phyloP scores from a whole-genome alignment of 78 protist species.

The Dictyostelium discoideum region DNA sequence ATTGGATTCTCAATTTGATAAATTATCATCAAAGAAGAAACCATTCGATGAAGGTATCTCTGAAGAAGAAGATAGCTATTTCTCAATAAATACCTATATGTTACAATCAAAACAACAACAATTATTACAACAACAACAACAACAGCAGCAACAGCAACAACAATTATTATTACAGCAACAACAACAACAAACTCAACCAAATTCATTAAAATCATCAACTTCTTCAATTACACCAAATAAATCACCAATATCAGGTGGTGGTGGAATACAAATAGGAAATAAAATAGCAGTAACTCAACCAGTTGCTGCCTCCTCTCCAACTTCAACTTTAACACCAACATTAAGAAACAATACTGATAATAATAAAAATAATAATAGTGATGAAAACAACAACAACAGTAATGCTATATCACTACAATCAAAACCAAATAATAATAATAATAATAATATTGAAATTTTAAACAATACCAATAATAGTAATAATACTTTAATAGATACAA shows the following conservation, averaged over 20 bases:
- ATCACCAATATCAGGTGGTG: neutral
- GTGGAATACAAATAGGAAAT: neutral
- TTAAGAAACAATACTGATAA: neutral
- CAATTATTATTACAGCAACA: neutral
- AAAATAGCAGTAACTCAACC: neutral
- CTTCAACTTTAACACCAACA: neutral
- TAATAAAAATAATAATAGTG: neutral
- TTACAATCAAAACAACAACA: neutral
- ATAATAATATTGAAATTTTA: neutral
- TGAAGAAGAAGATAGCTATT: conserved; percentile 69
- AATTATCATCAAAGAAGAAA: conserved; percentile 11
- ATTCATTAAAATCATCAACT: conserved; percentile 29
- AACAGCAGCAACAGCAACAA: conserved; percentile 1
- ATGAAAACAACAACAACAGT: neutral
- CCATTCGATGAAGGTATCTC: conserved; percentile 55
- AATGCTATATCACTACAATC: neutral
- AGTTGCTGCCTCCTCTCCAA: neutral
- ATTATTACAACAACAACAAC: neutral
- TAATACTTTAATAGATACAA: neutral
- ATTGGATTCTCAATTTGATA: conserved; percentile 29
- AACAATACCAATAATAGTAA: neutral
- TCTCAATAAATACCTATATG: conserved; percentile 26
- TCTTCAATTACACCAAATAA: neutral
- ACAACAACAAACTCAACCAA: neutral
- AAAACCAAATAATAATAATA: neutral